Evolutionary conservation across 768 basidiomycete genomes (phyloP), one percentile per base, ranked within the genome.

Genomic region (Termitomyces sp.): DNA sequence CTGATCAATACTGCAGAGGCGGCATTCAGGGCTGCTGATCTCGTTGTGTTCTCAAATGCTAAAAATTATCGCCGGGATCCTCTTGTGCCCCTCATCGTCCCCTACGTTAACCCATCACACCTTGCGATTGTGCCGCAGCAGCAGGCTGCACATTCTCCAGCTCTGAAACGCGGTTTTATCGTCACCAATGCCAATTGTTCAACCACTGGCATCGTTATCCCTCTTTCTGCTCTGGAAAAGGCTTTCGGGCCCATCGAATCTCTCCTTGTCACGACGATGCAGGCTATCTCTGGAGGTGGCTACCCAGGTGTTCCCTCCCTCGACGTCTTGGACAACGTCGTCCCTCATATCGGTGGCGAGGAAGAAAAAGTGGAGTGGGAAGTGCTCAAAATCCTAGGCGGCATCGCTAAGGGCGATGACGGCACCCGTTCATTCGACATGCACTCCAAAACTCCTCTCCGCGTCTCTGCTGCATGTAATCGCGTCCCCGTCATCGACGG

Each of bases 341-440:
- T 99, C 1, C 97, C 97, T 5, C 88, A 92, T 75, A 98, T 99
- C 73, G 75, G 84, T 17, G 94, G 96, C 53, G 96, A 98, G 70
- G 92, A 94, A 68, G 97, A 98, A 71, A 99, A 98, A 73, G 94
- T 98, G 65, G 96, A 99, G 73, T 99, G 97, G 97, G 97, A 99
- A 77, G 89, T 93, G 6, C 83, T 91, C 68, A 99, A 98, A 79
- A 99, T 99, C 69, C 86, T 99, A 25, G 96, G 97, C 29, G 94
- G 89, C 3, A 68, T 98, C 60, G 68, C 78, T 3, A 77, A 83
- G 31, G 79, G 80, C 53, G 86, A 87, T 59, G 76, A 81, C 37
- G 83, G 82, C 2, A 65, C 72, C 5, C 83, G 82, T 60, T 69
- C 83, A 11, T 98, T 97, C 73, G 96, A 97, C 71, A 88, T 93